These are phyloP conservation scores for Fusarium pilosicola DNA, from an alignment of 2,329 filamentous ascomycete genomes.

Conservation along the genomic window DNA sequence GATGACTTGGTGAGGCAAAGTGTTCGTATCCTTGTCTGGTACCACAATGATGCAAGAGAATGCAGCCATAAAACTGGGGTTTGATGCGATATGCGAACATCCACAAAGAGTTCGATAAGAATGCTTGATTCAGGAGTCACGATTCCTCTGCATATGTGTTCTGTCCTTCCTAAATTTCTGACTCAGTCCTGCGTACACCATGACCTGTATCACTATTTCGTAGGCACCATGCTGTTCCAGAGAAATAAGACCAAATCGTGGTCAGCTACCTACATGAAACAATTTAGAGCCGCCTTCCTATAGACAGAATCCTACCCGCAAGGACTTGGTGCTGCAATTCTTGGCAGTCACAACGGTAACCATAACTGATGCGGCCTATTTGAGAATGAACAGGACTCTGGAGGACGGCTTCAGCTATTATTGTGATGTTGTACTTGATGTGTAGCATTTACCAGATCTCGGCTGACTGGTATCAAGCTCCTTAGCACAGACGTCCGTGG, in stretches of 20 bases:
- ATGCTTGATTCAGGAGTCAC: background rate
- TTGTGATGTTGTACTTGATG: background rate
- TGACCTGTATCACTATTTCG: background rate
- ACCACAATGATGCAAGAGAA: background rate
- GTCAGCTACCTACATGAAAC: background rate
- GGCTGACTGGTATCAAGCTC: background rate
- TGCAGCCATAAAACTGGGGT: background rate
- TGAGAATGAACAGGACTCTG: background rate
- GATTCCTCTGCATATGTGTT: background rate
- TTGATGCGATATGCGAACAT: too few relatives aligned
- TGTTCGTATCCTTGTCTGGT: background rate
- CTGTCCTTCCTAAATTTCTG: background rate
- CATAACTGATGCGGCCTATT: background rate
- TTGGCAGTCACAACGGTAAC: background rate
- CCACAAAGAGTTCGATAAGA: background rate
- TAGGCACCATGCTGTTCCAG: fast-evolving
- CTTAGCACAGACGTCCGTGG: fast-evolving
- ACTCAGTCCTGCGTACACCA: background rate
- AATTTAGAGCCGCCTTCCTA: background rate
- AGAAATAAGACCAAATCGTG: fast-evolving
- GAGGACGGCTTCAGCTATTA: too few relatives aligned
- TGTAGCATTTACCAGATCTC: too few relatives aligned
- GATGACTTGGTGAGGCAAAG: background rate
- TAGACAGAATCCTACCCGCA: background rate
- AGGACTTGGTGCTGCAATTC: background rate